phyloP scores from a whole-genome alignment of 768 basidiomycete species.

The Trametes cubensis region DNA sequence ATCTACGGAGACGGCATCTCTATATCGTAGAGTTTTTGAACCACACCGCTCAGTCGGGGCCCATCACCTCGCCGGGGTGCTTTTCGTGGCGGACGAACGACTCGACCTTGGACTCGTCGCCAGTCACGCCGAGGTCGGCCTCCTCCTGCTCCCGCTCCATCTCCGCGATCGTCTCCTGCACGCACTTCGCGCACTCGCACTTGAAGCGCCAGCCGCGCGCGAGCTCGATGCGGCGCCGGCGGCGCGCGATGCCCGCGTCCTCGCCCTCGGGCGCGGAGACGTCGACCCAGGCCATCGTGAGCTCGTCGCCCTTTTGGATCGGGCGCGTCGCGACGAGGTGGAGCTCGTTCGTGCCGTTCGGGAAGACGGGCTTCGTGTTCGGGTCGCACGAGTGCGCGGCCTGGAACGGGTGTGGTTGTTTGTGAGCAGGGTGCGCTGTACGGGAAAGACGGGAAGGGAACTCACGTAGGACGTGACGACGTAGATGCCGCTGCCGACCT shows the following conservation, averaged over 20 bases:
- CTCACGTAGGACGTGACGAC: constrained; percentile 73
- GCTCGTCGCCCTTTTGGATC: constrained; percentile 74
- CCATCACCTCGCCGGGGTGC: constrained; percentile 16
- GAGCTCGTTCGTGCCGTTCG: constrained; percentile 66
- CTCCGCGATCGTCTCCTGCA: constrained; percentile 44
- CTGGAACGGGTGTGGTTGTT: constrained; percentile 34
- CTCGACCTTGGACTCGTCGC: constrained; percentile 57
- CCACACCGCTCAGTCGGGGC: constrained; percentile 14
- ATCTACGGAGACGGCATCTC: too few relatives aligned
- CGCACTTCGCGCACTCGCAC: constrained; percentile 70
- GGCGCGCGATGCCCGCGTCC: constrained; percentile 54
- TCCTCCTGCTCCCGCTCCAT: constrained; percentile 28
- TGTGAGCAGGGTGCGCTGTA: not conserved
- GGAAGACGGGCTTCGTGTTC: constrained; percentile 65
- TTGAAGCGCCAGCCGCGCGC: constrained; percentile 83
- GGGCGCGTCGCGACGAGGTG: constrained; percentile 66
- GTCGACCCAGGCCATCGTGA: constrained; percentile 78
- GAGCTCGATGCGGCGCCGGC: constrained; percentile 70
- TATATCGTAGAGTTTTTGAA: not conserved
- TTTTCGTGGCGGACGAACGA: constrained; percentile 34
- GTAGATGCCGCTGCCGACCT: constrained; percentile 78
- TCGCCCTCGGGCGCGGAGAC: constrained; percentile 59
- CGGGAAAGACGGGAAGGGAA: not conserved
- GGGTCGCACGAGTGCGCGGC: constrained; percentile 78
- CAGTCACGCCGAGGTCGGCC: constrained; percentile 38